Evolutionary conservation across 2,329 filamentous ascomycete genomes (phyloP), one percentile per base, ranked within the genome.

Genomic region (Aureobasidium uvarum): DNA sequence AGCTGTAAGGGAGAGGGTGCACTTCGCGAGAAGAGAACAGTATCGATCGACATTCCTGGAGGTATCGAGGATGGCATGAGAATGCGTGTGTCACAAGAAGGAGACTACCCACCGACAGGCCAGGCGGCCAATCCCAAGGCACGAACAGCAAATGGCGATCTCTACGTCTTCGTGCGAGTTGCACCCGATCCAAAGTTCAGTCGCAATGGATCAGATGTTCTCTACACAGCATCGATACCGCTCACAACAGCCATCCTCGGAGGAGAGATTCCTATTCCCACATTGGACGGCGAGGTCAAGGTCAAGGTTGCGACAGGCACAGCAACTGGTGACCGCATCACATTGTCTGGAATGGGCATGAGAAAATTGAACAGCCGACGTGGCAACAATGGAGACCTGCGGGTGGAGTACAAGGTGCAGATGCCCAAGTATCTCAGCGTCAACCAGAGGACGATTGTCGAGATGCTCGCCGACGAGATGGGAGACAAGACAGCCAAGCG

Each of bases 51-150:
- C 71, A 97, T 99, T 52, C 95, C 95, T 1, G 92, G 90, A 25
- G 95, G 95, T 69, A 92, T 99, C 38, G 95, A 98, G 75, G 94
- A 99, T 75, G 93, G 94, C 64, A 98, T 98, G 94, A 86, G 92
- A 66, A 80, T 99, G 72, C 85, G 91, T 62, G 85, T 99, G 33
- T 86, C 88, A 66, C 90, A 90, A 31, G 92, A 96, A 74, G 95
- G 95, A 69, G 94, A 99, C 74, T 89, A 91, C 18, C 89, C 95
- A 25, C 82, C 87, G 10, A 94, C 91, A 28, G 91, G 92, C 51
- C 84, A 86, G 28, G 81, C 86, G 18, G 83, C 85, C 38, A 85
- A 87, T 51, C 81, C 87, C 33, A 84, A 86, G 66, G 80, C 83
- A 11, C 84, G 85, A 67, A 86, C 85, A n/a, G 83, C 89, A 71